These are phyloP conservation scores for Metarhizium album DNA, from an alignment of 2,329 filamentous ascomycete species.

Conservation along the genomic window DNA sequence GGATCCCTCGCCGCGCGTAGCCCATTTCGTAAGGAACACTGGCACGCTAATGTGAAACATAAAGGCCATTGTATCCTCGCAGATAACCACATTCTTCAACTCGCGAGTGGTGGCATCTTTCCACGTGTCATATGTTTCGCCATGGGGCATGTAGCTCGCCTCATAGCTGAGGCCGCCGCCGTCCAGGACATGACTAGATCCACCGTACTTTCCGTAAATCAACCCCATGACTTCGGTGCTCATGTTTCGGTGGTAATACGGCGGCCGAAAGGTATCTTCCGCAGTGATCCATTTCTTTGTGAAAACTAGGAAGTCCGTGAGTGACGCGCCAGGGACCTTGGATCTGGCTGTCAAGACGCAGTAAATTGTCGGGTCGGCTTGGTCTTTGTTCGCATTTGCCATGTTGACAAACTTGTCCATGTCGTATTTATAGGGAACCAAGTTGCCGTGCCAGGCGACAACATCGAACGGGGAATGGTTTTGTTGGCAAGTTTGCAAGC, in stretches of 20 bases:
- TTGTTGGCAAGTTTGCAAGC: constrained; percentile 50
- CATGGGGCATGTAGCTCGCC: constrained; percentile 24
- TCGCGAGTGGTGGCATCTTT: constrained; percentile 16
- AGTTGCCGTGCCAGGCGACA: constrained; percentile 62
- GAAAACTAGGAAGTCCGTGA: constrained; percentile 58
- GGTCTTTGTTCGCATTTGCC: constrained; percentile 49
- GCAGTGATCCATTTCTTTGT: constrained; percentile 55
- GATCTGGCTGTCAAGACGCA: constrained; percentile 53
- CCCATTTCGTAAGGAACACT: constrained; percentile 16
- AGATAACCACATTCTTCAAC: constrained; percentile 12
- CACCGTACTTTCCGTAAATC: constrained; percentile 26
- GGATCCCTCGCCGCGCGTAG: constrained; percentile 13
- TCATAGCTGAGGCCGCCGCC: constrained; percentile 23
- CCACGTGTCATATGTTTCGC: constrained; percentile 23
- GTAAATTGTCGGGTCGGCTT: constrained; percentile 56
- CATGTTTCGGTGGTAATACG: constrained; percentile 54
- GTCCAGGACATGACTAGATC: constrained; percentile 16
- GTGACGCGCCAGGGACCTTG: constrained; percentile 38
- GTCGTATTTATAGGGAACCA: constrained; percentile 49
- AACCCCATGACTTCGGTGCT: constrained; percentile 48
- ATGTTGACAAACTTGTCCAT: constrained; percentile 46
- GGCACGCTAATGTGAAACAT: constrained; percentile 29
- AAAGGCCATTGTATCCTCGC: constrained; percentile 29
- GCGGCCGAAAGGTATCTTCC: constrained; percentile 50
- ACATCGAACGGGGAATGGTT: constrained; percentile 60